Conservation (phyloP, 768 basidiomycete species). For the Lactarius vividus region DNA sequence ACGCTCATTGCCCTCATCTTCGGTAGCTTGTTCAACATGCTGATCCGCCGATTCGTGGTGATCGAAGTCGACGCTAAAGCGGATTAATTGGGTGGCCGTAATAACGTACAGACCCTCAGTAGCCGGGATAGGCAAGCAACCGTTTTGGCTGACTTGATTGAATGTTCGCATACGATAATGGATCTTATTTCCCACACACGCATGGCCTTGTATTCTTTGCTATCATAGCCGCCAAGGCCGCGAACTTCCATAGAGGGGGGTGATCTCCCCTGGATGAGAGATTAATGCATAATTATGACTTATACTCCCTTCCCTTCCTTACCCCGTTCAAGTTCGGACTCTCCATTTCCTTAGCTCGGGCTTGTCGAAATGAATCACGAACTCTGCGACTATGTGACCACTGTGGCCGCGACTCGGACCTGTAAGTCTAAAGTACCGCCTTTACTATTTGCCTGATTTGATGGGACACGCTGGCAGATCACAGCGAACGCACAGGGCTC, state of each 20-base stretch:
- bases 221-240: neutral
- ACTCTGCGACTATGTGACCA: neutral
- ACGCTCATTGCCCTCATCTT: slow-evolving; percentile 91
- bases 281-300: neutral
- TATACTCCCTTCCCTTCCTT: neutral
- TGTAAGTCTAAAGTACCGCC: neutral
- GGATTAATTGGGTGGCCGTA: neutral
- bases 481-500: neutral
- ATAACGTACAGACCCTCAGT: neutral
- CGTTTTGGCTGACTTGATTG: neutral
- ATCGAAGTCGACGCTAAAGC: slow-evolving; percentile 33
- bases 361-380: neutral
- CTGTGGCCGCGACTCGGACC: neutral
- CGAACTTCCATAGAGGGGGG: too few relatives aligned
- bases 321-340: neutral
- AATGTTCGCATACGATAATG: neutral
- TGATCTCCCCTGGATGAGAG: neutral
- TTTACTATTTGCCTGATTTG: neutral
- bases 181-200: neutral
- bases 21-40: slow-evolving; percentile 84
- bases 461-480: neutral
- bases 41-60: slow-evolving; percentile 80
- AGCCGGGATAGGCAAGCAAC: slow-evolving; percentile 7
- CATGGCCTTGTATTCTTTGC: neutral
- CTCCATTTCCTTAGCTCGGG: neutral